phyloP scores from a whole-genome alignment of 2,329 filamentous ascomycete genomes.

The Chalara sp. region DNA sequence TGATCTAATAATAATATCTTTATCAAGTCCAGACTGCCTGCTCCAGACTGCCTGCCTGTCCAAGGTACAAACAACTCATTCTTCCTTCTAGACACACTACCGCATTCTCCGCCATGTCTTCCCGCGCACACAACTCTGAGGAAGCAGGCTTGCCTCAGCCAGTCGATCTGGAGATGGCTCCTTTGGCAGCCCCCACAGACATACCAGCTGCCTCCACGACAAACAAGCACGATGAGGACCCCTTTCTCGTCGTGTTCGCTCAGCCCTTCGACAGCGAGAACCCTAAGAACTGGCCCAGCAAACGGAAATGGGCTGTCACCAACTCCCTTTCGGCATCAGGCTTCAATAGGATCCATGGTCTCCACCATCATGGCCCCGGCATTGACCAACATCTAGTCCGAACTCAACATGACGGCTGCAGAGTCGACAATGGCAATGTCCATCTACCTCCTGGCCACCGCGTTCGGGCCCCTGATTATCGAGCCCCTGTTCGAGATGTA shows the following conservation, averaged over 20 bases:
- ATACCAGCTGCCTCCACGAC: too few relatives aligned
- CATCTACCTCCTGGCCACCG: slow-evolving; percentile 38
- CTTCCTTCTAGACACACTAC: too few relatives aligned
- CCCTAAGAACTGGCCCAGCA: slow-evolving; percentile 36
- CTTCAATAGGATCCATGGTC: slow-evolving; percentile 44
- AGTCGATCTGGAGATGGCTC: too few relatives aligned
- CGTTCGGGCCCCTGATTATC: slow-evolving; percentile 47
- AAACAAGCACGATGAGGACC: too few relatives aligned
- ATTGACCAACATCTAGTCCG: slow-evolving; percentile 42
- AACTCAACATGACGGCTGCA: slow-evolving; percentile 42
- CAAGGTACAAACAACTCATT: too few relatives aligned
- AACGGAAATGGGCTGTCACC: slow-evolving; percentile 40
- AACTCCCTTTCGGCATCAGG: slow-evolving; percentile 39
- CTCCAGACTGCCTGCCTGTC: too few relatives aligned
- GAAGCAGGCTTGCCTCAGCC: too few relatives aligned
- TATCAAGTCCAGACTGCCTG: too few relatives aligned
- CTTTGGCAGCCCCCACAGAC: too few relatives aligned
- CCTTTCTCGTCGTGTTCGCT: slow-evolving; percentile 13
- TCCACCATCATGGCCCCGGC: slow-evolving; percentile 47
- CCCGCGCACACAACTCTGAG: too few relatives aligned
- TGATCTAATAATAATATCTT: too few relatives aligned
- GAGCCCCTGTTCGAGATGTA: slow-evolving; percentile 58
- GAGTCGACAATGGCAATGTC: slow-evolving; percentile 41
- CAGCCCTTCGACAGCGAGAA: slow-evolving; percentile 31
- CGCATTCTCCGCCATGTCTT: too few relatives aligned